phyloP scores from a whole-genome alignment of 169 alveolate genomes.

The Plasmodium knowlesi region DNA sequence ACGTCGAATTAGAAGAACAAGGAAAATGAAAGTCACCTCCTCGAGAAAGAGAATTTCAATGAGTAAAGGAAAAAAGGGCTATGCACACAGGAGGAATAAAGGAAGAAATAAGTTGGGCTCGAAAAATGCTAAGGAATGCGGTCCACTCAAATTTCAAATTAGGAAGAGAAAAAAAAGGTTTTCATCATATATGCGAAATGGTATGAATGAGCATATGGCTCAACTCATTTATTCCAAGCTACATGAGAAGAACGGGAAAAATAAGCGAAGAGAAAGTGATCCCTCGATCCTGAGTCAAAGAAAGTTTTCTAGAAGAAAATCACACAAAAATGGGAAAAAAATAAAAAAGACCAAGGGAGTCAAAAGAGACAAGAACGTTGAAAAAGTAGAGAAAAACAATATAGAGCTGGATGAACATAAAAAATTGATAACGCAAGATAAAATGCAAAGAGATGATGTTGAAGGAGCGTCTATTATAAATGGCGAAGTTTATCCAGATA shows the following conservation, averaged over 20 bases:
- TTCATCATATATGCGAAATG: background rate
- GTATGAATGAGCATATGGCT: background rate
- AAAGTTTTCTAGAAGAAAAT: background rate
- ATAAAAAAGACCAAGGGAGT: background rate
- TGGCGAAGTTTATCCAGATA: background rate
- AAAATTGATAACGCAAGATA: background rate
- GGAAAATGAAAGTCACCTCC: background rate
- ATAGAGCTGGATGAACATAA: background rate
- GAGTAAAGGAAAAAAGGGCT: background rate
- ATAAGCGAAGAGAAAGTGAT: background rate
- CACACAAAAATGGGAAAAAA: background rate
- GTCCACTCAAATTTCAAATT: background rate
- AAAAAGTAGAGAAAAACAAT: background rate
- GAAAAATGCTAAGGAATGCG: background rate
- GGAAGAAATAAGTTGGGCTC: background rate
- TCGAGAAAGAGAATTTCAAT: background rate
- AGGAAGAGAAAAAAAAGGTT: background rate
- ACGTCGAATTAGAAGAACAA: background rate
- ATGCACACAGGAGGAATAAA: background rate
- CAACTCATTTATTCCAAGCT: background rate
- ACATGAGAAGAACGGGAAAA: background rate
- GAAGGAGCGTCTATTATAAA: background rate
- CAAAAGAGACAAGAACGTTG: background rate
- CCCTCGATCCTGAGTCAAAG: background rate
- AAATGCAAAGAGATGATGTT: background rate